A percentile compares a stretch with the other conserved stretches of the same genome.
Conservation (phyloP, 495 filamentous ascomycete species). For the Hyaloscypha finlandica region DNA sequence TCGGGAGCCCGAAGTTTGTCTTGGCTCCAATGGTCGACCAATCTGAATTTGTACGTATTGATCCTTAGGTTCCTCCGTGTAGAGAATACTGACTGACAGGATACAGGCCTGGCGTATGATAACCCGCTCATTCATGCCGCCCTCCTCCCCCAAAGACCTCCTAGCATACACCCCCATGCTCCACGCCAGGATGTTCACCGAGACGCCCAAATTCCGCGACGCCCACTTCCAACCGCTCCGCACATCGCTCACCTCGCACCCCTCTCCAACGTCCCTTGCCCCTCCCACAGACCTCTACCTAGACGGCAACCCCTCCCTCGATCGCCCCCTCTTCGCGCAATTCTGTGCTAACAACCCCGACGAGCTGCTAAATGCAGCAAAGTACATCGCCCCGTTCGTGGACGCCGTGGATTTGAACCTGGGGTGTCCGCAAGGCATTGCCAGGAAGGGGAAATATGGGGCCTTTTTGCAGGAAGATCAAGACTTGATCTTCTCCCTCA, state of each 20-base stretch:
- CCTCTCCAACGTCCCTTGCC: slow-evolving; percentile 18
- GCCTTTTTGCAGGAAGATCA: slow-evolving; percentile 95
- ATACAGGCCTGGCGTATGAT: slow-evolving; percentile 91
- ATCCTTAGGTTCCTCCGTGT: too few species aligned
- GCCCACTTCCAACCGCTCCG: slow-evolving; percentile 72
- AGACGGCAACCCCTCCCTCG: slow-evolving; percentile 80
- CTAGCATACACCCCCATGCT: slow-evolving; percentile 95
- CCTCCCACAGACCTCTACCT: slow-evolving; percentile 51
- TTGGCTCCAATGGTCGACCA: slow-evolving; percentile 98
- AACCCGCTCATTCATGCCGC: slow-evolving; percentile 81
- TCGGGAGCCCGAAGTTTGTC: slow-evolving; percentile 86
- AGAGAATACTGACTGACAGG: too few species aligned
- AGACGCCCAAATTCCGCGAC: slow-evolving; percentile 72
- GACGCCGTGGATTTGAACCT: slow-evolving; percentile 97
- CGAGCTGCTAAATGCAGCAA: slow-evolving; percentile 73
- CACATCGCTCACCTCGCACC: slow-evolving; percentile 20
- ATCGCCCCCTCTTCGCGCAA: slow-evolving; percentile 91
- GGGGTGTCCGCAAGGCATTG: slow-evolving; percentile 97
- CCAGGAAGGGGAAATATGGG: slow-evolving; percentile 85
- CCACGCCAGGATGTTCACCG: slow-evolving; percentile 81
- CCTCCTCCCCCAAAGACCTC: slow-evolving; percentile 55
- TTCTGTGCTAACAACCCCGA: slow-evolving; percentile 93
- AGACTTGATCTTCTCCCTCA: slow-evolving; percentile 74
- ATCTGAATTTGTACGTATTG: slow-evolving; percentile 82
- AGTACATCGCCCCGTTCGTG: slow-evolving; percentile 76